Percentiles rank a stretch among this genome's conserved stretches.
These are phyloP conservation scores for Xylaria sp. DNA, from an alignment of 2,329 filamentous ascomycete species.

Conservation along the genomic window DNA sequence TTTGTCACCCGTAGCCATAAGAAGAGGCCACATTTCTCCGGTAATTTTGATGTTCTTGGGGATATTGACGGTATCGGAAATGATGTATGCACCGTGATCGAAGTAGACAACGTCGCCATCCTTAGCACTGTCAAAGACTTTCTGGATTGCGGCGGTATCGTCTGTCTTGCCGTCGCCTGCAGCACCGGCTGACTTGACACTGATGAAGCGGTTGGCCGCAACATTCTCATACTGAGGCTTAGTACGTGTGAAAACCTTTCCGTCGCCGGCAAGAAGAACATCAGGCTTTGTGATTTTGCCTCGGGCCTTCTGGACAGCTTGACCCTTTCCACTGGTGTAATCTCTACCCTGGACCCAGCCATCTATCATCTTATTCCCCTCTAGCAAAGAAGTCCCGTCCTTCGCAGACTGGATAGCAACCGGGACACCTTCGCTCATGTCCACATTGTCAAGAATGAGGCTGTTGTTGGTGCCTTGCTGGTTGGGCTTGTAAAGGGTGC, in stretches of 20 bases:
- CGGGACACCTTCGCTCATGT: slow-evolving; percentile 75
- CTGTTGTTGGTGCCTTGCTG: slow-evolving; percentile 79
- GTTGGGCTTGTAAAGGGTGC: slow-evolving; percentile 74
- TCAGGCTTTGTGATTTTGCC: slow-evolving; percentile 71
- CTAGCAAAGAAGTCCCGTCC: slow-evolving; percentile 70
- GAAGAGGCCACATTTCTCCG: slow-evolving; percentile 90
- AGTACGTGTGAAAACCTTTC: slow-evolving; percentile 81
- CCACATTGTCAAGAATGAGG: slow-evolving; percentile 88
- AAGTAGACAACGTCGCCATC: slow-evolving; percentile 77
- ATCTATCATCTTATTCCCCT: slow-evolving; percentile 74
- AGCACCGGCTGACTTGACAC: slow-evolving; percentile 83
- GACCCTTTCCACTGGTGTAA: slow-evolving; percentile 65
- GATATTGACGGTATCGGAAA: slow-evolving; percentile 76
- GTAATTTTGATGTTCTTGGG: slow-evolving; percentile 87
- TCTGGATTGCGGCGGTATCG: slow-evolving; percentile 87
- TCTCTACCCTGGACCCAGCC: slow-evolving; percentile 84
- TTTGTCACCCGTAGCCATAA: slow-evolving; percentile 80
- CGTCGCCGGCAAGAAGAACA: slow-evolving; percentile 68
- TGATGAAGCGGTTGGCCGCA: slow-evolving; percentile 77
- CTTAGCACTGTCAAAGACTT: slow-evolving; percentile 74
- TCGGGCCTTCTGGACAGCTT: slow-evolving; percentile 69
- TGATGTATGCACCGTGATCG: slow-evolving; percentile 77
- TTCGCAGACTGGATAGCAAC: slow-evolving; percentile 71
- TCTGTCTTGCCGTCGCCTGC: slow-evolving; percentile 89
- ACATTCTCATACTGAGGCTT: slow-evolving; percentile 88